These are phyloP conservation scores for Aspergillus sclerotioniger DNA, from an alignment of 495 filamentous ascomycete species.

Conservation along the genomic window DNA sequence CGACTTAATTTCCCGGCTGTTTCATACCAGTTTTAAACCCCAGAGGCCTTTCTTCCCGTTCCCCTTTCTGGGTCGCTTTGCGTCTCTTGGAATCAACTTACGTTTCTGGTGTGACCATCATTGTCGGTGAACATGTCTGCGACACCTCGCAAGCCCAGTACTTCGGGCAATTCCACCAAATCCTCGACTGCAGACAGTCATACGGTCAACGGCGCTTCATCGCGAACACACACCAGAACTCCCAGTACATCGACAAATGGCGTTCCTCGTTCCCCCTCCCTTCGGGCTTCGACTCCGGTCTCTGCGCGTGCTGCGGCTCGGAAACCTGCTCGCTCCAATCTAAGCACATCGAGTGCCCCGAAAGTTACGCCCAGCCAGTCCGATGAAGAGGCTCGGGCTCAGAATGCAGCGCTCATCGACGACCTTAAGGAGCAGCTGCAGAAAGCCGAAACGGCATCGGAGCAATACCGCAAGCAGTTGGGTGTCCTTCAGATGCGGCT, in stretches of 20 bases:
- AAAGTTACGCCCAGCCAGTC: slow-evolving; percentile 56
- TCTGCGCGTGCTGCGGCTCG: slow-evolving; percentile 67
- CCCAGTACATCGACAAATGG: slow-evolving; percentile 41
- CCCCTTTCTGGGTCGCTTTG: slow-evolving; percentile 15
- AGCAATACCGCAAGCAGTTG: slow-evolving; percentile 78
- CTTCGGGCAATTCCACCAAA: slow-evolving; percentile 39
- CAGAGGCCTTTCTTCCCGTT: slow-evolving; percentile 9
- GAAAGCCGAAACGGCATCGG: slow-evolving; percentile 74
- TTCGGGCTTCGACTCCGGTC: slow-evolving; percentile 54
- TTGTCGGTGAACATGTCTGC: slow-evolving; percentile 41
- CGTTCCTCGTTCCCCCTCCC: slow-evolving; percentile 41
- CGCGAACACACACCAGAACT: slow-evolving; percentile 44
- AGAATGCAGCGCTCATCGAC: slow-evolving; percentile 77
- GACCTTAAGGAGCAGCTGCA: slow-evolving; percentile 79
- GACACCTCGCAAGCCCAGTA: slow-evolving; percentile 45
- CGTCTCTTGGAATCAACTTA: slow-evolving; percentile 9
- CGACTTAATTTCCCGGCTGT: slow-evolving; percentile 28
- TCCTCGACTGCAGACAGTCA: slow-evolving; percentile 36
- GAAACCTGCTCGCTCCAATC: slow-evolving; percentile 56
- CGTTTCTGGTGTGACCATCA: slow-evolving; percentile 15
- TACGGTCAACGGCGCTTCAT: slow-evolving; percentile 36
- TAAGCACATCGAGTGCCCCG: slow-evolving; percentile 57
- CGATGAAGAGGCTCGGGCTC: slow-evolving; percentile 61
- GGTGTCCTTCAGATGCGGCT: slow-evolving; percentile 82
- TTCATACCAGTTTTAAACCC: slow-evolving; percentile 18